Percentiles rank a stretch among this genome's conserved stretches.
Conservation (phyloP, 768 basidiomycete genomes). For the Lactarius quietus region DNA sequence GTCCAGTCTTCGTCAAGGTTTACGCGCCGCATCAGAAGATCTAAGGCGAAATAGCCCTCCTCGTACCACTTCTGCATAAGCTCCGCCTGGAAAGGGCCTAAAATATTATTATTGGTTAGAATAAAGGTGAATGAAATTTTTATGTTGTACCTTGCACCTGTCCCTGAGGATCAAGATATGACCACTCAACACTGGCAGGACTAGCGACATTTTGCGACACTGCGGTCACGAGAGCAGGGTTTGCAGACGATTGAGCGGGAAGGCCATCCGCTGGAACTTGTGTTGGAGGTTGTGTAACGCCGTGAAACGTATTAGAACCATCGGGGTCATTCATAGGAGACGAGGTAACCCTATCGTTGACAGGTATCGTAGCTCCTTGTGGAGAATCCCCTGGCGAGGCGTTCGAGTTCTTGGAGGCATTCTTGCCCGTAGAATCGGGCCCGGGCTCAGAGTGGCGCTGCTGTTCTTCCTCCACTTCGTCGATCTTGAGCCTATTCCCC, state of each 20-base stretch:
- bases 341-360: background rate
- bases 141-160: constrained; percentile 71
- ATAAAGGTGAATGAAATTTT: background rate
- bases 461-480: constrained; percentile 53
- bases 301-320: background rate
- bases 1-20: constrained; percentile 65
- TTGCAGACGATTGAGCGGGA: constrained; percentile 1
- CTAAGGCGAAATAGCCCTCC: constrained; percentile 81
- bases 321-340: constrained; percentile 11
- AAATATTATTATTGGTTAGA: constrained; percentile 13
- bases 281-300: background rate
- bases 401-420: background rate
- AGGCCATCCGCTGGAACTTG: constrained; percentile 4
- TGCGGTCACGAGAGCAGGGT: constrained; percentile 1
- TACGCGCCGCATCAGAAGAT: constrained; percentile 82
- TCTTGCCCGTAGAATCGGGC: background rate
- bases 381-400: background rate
- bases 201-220: constrained; percentile 48
- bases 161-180: constrained; percentile 90
- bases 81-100: constrained; percentile 86
- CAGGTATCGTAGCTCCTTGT: background rate
- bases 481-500: constrained; percentile 46
- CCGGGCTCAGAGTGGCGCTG: constrained; percentile 1
- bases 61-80: constrained; percentile 95
- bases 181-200: constrained; percentile 73